Conservation (phyloP, 768 basidiomycete genomes). For the Cystofilobasidium ferigula region DNA sequence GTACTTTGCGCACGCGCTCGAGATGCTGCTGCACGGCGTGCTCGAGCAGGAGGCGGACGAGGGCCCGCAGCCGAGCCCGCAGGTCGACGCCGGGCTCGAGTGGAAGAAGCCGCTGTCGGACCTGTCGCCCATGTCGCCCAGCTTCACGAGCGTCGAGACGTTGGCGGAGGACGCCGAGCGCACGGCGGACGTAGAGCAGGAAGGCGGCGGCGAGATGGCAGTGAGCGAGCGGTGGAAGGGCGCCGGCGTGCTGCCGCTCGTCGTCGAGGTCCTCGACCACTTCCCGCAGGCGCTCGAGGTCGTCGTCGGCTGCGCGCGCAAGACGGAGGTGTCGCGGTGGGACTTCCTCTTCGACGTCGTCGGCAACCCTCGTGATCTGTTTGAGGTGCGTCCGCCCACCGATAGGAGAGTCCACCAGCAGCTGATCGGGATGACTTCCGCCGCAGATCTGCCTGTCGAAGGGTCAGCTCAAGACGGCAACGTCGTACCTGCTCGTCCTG, state of each 20-base stretch:
- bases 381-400: conserved; percentile 56
- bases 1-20: conserved; percentile 85
- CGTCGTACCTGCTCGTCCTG: conserved; percentile 82
- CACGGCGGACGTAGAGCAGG: not conserved
- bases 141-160: not conserved
- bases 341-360: conserved; percentile 74
- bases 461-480: conserved; percentile 70
- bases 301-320: conserved; percentile 88
- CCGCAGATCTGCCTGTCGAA: conserved; percentile 60
- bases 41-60: conserved; percentile 64
- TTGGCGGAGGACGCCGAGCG: not conserved
- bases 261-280: conserved; percentile 85
- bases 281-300: conserved; percentile 85
- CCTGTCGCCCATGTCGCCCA: conserved; percentile 10
- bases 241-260: conserved; percentile 47
- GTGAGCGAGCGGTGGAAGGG: not conserved
- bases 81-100: conserved; percentile 4
- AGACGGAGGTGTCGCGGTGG: conserved; percentile 91
- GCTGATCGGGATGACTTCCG: not conserved
- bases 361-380: conserved; percentile 77
- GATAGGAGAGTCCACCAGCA: not conserved
- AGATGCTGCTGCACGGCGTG: conserved; percentile 85
- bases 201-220: no score
- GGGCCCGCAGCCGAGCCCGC: conserved; percentile 11
- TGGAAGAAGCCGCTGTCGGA: conserved; percentile 26